Base-by-base conservation (phyloP, 2,329 filamentous ascomycete species). In the Leptographium galeiforme region DNA sequence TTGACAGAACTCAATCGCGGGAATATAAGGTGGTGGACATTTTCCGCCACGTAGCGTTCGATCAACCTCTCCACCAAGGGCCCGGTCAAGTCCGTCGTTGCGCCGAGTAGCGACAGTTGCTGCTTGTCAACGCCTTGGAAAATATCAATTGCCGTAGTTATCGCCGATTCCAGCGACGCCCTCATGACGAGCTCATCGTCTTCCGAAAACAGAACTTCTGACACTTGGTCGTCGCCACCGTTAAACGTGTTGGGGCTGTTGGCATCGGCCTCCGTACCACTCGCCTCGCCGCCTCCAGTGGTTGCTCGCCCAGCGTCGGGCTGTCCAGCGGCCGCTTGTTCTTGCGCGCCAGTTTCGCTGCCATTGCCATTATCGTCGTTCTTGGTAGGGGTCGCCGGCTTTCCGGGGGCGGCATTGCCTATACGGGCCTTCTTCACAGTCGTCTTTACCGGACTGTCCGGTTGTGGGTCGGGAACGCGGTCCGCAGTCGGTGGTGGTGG, bases 71-170 rank as follows among this genome's bases (percentile, higher is more conserved):
- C 94, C 1, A 98, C 90, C 10, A 94, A 72, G 1, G 90, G 88
- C 0, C 93, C 91, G 0, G 93, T 97, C 51, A 98, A 71, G 64
- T 96, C 89, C 2, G 94, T 98, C 1, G 89, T 95, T 6, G 90
- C 87, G 18, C 90, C 93, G 6, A 98, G 75, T 39, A 95, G 76
- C 4, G 91, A 96, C 33, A 98, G 73, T 62, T 97, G 93, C 62
- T 95, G 88, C 66, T 95, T 95, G 65, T 98, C 93, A 7, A 98
- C 91, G 56, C 84, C 83, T 62, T 97, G 91, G 60, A 98, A 98
- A 1, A 97, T 76, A 63, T 98, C 93, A 59, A 98, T 97, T 0
- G 90, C 93, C 11, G 87, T 81, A 11, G 89, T 95, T 12, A 98
- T 87, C 1, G 91, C 90, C 1, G 87, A 94, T 68, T 98, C 93